Evolutionary conservation across 495 filamentous ascomycete genomes (phyloP).

Genomic region (Geopyxis carbonaria): DNA sequence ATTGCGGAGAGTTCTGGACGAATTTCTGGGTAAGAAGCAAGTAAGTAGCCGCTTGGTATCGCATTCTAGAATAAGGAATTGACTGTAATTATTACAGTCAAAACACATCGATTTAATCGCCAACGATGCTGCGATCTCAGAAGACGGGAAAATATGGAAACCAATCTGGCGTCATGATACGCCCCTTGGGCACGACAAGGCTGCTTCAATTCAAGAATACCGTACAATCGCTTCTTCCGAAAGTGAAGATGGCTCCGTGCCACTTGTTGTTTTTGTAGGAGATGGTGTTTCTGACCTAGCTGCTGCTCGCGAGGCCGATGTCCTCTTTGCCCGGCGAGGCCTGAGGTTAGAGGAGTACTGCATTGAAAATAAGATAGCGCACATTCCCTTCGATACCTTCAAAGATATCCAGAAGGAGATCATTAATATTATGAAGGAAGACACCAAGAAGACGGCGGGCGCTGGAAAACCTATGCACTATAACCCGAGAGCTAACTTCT

Average conservation of each 20-base stretch:
- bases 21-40: conserved; percentile 45
- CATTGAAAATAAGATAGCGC: conserved; percentile 42
- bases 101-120: conserved; percentile 51
- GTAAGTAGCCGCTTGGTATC: conserved; percentile 23
- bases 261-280: conserved; percentile 59
- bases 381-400: conserved; percentile 51
- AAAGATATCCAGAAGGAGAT: conserved; percentile 50
- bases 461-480: conserved; percentile 44
- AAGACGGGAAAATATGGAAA: conserved; percentile 46
- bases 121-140: conserved; percentile 46
- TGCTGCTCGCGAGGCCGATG: conserved; percentile 55
- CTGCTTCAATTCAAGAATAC: conserved; percentile 44
- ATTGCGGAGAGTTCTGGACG: conserved; percentile 42
- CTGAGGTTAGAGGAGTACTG: conserved; percentile 58
- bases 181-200: conserved; percentile 56
- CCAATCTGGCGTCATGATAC: conserved; percentile 54
- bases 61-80: neutral
- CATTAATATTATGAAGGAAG: conserved; percentile 40
- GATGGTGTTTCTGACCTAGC: conserved; percentile 63
- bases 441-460: conserved; percentile 47
- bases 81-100: conserved; percentile 25
- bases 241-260: conserved; percentile 44
- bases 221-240: conserved; percentile 35
- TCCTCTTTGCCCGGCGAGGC: conserved; percentile 54
- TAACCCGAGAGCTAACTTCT: conserved; percentile 56